These are phyloP conservation scores for Albatrellus sp. DNA, from an alignment of 1,284 basidiomycete genomes.

Conservation along the genomic window DNA sequence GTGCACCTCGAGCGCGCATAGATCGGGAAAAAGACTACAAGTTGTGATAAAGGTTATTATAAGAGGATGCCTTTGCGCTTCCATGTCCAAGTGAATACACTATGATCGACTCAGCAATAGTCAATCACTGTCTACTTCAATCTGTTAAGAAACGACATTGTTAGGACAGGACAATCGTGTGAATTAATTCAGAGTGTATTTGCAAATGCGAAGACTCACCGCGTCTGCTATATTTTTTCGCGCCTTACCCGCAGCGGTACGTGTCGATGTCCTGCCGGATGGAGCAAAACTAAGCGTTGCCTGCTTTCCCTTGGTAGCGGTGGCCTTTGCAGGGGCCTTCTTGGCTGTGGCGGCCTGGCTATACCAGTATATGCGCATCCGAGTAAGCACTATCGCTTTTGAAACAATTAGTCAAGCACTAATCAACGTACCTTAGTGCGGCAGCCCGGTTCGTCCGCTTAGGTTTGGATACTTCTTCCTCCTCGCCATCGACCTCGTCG, in stretches of 20 bases:
- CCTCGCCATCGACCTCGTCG: slow-evolving; percentile 41
- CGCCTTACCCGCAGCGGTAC: slow-evolving; percentile 48
- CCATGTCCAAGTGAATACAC: too few relatives aligned
- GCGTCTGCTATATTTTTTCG: slow-evolving; percentile 33
- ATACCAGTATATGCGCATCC: slow-evolving; percentile 6
- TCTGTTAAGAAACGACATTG: slow-evolving; percentile 2
- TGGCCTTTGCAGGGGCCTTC: slow-evolving; percentile 44
- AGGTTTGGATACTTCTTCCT: slow-evolving; percentile 37
- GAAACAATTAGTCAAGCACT: background rate
- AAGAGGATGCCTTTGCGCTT: too few relatives aligned
- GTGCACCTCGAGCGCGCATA: too few relatives aligned
- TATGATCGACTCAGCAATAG: too few relatives aligned
- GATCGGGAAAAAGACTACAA: too few relatives aligned
- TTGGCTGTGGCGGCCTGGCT: slow-evolving; percentile 34
- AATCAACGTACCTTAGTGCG: slow-evolving; percentile 38
- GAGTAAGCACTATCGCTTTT: slow-evolving; percentile 6
- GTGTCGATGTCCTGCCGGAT: slow-evolving; percentile 32
- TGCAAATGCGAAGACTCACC: slow-evolving; percentile 9
- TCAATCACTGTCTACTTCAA: slow-evolving; percentile 10
- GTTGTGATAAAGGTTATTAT: too few relatives aligned
- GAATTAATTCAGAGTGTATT: background rate
- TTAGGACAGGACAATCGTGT: too few relatives aligned
- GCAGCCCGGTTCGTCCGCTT: slow-evolving; percentile 59
- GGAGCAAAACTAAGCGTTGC: slow-evolving; percentile 53
- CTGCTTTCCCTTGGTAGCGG: slow-evolving; percentile 29